These are phyloP conservation scores for Kluyveromyces siamensis DNA, from an alignment of 805 yeast genomes.

Conservation along the genomic window DNA sequence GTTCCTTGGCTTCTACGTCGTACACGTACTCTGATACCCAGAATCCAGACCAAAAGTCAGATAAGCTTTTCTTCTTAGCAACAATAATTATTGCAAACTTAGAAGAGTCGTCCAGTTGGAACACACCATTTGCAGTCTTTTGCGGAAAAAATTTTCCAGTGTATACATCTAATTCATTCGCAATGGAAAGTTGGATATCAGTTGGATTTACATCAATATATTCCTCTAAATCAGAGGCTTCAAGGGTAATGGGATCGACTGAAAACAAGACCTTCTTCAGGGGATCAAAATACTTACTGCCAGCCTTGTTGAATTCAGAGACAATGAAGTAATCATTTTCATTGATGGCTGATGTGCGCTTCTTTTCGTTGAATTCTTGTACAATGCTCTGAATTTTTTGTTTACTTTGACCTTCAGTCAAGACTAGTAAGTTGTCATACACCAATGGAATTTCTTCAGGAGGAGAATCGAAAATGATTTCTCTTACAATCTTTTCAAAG, in stretches of 20 bases:
- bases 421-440: conserved; percentile 34
- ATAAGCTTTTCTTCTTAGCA: conserved; percentile 63
- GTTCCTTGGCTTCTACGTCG: conserved; percentile 21
- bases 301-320: conserved; percentile 40
- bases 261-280: conserved; percentile 40
- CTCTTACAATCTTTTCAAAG: conserved; percentile 19
- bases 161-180: conserved; percentile 33
- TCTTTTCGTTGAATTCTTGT: conserved; percentile 33
- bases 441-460: conserved; percentile 29
- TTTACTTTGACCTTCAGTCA: conserved; percentile 34
- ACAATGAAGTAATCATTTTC: conserved; percentile 33
- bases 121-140: conserved; percentile 36
- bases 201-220: conserved; percentile 18
- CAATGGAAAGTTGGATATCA: conserved; percentile 10
- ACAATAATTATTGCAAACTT: conserved; percentile 43
- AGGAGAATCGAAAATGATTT: conserved; percentile 25
- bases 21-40: conserved; percentile 67
- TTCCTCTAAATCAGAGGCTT: conserved; percentile 45
- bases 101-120: conserved; percentile 24
- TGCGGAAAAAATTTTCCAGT: conserved; percentile 62
- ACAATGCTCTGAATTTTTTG: conserved; percentile 30
- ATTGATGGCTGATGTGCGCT: conserved; percentile 28
- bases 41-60: conserved; percentile 81
- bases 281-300: conserved; percentile 50
- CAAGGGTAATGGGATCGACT: conserved; percentile 44